These are phyloP conservation scores for Choiromyces venosus DNA, from an alignment of 495 filamentous ascomycete species.

Conservation along the genomic window DNA sequence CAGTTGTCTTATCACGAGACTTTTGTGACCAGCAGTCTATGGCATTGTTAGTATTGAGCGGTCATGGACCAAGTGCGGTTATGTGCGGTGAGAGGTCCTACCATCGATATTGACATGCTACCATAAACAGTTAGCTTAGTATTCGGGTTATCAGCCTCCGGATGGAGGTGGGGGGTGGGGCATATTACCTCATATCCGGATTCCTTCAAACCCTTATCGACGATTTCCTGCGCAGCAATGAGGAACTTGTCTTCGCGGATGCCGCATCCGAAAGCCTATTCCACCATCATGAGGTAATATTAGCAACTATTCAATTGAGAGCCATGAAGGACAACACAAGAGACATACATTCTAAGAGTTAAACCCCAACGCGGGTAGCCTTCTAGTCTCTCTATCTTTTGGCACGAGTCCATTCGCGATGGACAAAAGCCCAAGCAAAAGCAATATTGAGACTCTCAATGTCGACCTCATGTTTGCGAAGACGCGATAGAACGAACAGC, in stretches of 20 bases:
- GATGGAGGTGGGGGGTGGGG: no score
- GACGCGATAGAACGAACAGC: no score
- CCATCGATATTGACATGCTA: no score
- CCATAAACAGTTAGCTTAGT: not conserved
- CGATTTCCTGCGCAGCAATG: conserved; percentile 49
- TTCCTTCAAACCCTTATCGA: conserved; percentile 54
- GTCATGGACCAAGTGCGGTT: not conserved
- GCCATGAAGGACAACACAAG: not conserved
- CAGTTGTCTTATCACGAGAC: conserved; percentile 47
- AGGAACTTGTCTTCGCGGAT: conserved; percentile 52
- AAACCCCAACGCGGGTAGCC: conserved; percentile 56
- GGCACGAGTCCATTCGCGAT: conserved; percentile 25
- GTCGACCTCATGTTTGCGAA: no score
- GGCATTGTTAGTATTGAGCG: conserved; percentile 27
- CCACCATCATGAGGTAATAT: no score
- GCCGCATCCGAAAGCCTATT: conserved; percentile 51
- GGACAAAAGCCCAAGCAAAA: no score
- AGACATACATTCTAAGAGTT: conserved; percentile 53
- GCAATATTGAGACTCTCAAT: no score
- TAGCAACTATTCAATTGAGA: no score
- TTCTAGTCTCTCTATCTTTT: conserved; percentile 44
- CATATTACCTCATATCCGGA: conserved; percentile 63
- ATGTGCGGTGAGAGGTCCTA: not conserved
- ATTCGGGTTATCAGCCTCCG: no score
- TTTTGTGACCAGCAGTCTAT: conserved; percentile 62